phyloP scores from a whole-genome alignment of 164 flowering plant genomes.

The Aristolochia contorta region DNA sequence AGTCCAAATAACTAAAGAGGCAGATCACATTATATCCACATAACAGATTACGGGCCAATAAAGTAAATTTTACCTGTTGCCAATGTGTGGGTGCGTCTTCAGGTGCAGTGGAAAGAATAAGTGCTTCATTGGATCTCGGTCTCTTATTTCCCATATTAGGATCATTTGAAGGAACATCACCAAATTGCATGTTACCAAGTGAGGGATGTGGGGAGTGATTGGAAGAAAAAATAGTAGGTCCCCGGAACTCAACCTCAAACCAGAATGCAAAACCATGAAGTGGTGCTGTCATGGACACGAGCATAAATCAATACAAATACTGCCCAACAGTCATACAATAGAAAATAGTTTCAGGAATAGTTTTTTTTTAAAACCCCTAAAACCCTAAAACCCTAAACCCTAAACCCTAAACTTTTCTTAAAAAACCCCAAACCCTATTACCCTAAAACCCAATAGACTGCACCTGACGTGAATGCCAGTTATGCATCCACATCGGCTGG shows the following conservation, averaged over 20 bases:
- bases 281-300: constrained; percentile 50
- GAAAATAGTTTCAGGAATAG: neutral
- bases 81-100: constrained; percentile 97
- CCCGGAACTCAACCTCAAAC: constrained; percentile 90
- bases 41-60: neutral
- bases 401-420: too few relatives aligned
- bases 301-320: neutral
- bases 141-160: constrained; percentile 49
- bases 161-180: constrained; percentile 21
- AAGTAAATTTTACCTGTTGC: constrained; percentile 65
- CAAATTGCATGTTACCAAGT: constrained; percentile 10
- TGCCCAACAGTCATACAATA: neutral
- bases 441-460: too few relatives aligned
- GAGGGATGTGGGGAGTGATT: constrained; percentile 19
- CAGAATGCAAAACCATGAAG: constrained; percentile 97
- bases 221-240: constrained; percentile 26
- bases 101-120: constrained; percentile 88
- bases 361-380: too few relatives aligned
- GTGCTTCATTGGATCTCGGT: constrained; percentile 49
- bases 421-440: too few relatives aligned
- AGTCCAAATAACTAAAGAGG: neutral
- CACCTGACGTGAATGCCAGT: too few relatives aligned
- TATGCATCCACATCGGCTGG: too few relatives aligned
- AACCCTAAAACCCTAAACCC: too few relatives aligned
- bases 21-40: neutral